phyloP scores from a whole-genome alignment of 352 stramenopile genomes.

The Pythium apleroticum region DNA sequence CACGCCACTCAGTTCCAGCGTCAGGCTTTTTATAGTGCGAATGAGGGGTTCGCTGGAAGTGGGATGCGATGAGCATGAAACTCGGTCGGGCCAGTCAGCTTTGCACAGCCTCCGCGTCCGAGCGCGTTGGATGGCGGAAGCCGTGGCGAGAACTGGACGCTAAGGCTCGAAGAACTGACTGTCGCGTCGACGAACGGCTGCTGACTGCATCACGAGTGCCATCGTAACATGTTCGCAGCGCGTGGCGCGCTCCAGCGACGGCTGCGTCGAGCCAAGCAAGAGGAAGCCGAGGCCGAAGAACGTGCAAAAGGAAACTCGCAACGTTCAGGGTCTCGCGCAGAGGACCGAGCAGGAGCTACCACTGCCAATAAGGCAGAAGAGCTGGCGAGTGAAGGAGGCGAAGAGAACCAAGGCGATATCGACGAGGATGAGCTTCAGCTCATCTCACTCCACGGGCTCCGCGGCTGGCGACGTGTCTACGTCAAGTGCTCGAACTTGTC shows the following conservation, averaged over 20 bases:
- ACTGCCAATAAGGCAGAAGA: neutral
- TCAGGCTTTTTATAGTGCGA: constrained; percentile 1
- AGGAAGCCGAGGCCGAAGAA: constrained; percentile 8
- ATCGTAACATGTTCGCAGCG: constrained; percentile 15
- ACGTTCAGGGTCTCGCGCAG: neutral
- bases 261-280: constrained; percentile 10
- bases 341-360: neutral
- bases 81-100: neutral
- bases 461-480: constrained; percentile 32
- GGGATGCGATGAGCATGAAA: neutral
- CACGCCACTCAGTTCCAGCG: neutral
- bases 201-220: too few relatives aligned
- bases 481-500: constrained; percentile 40
- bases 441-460: constrained; percentile 38
- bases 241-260: constrained; percentile 16
- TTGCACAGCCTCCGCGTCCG: neutral
- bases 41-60: neutral
- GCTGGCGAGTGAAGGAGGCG: neutral
- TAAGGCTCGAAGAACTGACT: neutral
- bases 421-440: constrained; percentile 35
- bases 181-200: too few relatives aligned
- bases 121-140: neutral
- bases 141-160: neutral
- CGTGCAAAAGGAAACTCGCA: neutral
- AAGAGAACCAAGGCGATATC: constrained; percentile 18